Evolutionary conservation across 2,329 filamentous ascomycete species (phyloP), one percentile per base, ranked within the genome.

Genomic region (Fusarium hainanense): DNA sequence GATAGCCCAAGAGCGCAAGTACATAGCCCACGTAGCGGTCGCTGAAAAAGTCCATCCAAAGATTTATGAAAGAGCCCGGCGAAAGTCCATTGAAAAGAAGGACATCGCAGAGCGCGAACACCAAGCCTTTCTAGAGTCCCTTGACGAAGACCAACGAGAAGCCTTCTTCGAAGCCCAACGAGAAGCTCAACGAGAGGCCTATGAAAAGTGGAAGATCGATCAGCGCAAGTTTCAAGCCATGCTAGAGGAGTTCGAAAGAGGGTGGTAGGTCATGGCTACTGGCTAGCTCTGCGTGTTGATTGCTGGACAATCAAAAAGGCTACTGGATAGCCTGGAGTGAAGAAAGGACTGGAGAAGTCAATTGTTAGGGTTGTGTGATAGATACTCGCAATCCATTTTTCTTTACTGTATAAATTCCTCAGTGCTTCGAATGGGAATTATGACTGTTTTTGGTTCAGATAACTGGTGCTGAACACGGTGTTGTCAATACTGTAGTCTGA

Each of bases 351-450:
- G 10, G 18, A 37, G 34, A 37, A 12, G 34, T 4, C 10, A 37
- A 3, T 12, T 10, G 5, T 37, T n/a, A 37, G 6, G n/a, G 34
- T 37, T 1, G 34, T n/a, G 34, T 37, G 4, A 3, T 37, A 37
- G 18, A n/a, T 37, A 7, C 10, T 12, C 7, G 18, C 18, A 37
- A 7, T 37, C 12, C 2, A n/a, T n/a, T 12, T 6, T 37, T 5
- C 18, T 37, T n/a, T 2, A 12, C 18, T 7, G 10, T 37, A 12
- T n/a, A 3, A n/a, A 12, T 1, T 4, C 12, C 10, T 5, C 2
- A 3, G 4, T 3, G 18, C 4, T 18, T n/a, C n/a, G 6, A 37
- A 37, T 0, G 18, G 32, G 18, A 34, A 6, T 34, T 1, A 18
- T 10, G 9, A 34, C 16, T 34, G 8, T 18, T 18, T 18, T 34